These are phyloP conservation scores for Gleditsia sinensis DNA, from an alignment of 306 rosid genomes.

Conservation along the genomic window DNA sequence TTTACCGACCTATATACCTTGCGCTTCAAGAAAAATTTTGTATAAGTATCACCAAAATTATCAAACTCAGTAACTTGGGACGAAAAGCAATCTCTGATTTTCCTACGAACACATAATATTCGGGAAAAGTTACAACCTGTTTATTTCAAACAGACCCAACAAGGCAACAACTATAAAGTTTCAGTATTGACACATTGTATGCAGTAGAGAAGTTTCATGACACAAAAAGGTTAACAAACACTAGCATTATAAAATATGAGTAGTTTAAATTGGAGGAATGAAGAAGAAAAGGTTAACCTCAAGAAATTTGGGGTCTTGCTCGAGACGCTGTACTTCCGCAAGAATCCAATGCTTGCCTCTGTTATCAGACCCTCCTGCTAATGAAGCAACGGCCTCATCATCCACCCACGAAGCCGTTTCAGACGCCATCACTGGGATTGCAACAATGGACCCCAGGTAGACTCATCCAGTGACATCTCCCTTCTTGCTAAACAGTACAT, in stretches of 20 bases:
- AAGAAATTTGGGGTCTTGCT: conserved; percentile 65
- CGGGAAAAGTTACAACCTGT: too few relatives aligned
- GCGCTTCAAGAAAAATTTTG: too few relatives aligned
- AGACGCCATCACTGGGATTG: conserved; percentile 40
- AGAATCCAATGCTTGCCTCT: conserved; percentile 76
- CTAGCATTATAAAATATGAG: too few relatives aligned
- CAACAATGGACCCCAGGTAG: background rate
- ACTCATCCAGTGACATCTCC: conserved; percentile 2
- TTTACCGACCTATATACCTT: too few relatives aligned
- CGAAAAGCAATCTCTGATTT: background rate
- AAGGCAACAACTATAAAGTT: background rate
- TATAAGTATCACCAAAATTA: background rate
- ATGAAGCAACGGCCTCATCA: conserved; percentile 29
- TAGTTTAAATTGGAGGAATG: background rate
- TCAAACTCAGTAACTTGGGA: background rate
- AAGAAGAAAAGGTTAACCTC: conserved; percentile 45
- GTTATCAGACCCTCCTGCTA: conserved; percentile 40
- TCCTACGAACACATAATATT: too few relatives aligned
- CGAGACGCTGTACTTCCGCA: conserved; percentile 70
- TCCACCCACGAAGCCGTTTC: conserved; percentile 53
- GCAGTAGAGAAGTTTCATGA: background rate
- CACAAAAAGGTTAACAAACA: too few relatives aligned
- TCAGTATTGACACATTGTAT: background rate
- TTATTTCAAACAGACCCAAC: too few relatives aligned
- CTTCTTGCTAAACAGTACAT: too few relatives aligned